Conservation (phyloP, 2,329 filamentous ascomycete species). For the Clarireedia paspali region DNA sequence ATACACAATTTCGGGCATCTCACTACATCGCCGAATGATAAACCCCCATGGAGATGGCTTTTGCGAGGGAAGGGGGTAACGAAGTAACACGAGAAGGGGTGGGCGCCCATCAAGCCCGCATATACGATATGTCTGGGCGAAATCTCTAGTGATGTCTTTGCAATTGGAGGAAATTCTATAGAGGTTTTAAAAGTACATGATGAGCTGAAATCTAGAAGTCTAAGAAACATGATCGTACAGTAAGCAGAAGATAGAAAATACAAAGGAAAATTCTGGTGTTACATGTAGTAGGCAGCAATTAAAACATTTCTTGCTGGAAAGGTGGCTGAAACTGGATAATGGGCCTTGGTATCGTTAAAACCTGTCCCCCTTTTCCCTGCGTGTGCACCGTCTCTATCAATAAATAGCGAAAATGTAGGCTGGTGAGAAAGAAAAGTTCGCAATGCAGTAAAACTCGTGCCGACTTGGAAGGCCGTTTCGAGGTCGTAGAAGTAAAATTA, state of each 20-base stretch:
- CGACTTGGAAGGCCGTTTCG: background rate
- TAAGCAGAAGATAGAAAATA: background rate
- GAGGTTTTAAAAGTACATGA: conserved; percentile 1
- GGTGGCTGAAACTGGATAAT: background rate
- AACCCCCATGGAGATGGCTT: background rate
- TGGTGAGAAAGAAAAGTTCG: background rate
- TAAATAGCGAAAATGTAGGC: background rate
- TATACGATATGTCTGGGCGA: background rate
- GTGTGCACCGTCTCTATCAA: background rate
- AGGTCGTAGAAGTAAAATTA: background rate
- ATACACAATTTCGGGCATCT: background rate
- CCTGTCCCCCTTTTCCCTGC: background rate
- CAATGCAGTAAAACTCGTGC: background rate
- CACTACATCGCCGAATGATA: background rate
- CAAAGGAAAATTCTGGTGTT: background rate
- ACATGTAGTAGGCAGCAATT: conserved; percentile 5
- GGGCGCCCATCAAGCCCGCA: background rate
- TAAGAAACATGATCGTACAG: background rate
- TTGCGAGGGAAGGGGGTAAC: background rate
- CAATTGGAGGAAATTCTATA: background rate
- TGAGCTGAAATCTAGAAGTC: background rate
- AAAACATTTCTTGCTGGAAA: background rate
- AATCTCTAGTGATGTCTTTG: background rate
- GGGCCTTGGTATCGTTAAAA: conserved; percentile 1
- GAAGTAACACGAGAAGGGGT: background rate